These are phyloP conservation scores for Corylus avellana DNA, from an alignment of 306 rosid genomes.

Conservation along the genomic window DNA sequence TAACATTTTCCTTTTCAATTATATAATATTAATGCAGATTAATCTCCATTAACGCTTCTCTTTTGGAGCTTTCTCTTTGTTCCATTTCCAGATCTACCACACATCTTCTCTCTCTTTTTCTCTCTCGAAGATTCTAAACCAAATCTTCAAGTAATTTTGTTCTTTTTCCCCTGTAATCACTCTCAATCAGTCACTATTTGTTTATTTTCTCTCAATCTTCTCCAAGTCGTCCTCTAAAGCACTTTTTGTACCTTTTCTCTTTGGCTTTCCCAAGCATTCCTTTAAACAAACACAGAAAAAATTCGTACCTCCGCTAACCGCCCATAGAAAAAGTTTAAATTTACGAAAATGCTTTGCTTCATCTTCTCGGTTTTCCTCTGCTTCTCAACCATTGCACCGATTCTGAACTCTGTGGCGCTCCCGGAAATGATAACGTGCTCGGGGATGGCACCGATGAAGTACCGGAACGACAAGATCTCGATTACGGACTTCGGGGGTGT, in stretches of 20 bases:
- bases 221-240: not conserved
- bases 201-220: not conserved
- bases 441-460: conserved; percentile 51
- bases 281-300: not conserved
- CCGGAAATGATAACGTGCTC: conserved; percentile 60
- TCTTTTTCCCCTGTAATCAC: not conserved
- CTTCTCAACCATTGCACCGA: conserved; percentile 17
- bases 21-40: not conserved
- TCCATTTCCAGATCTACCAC: conserved; percentile 1
- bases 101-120: not conserved
- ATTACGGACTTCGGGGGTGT: conserved; percentile 69
- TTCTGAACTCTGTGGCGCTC: conserved; percentile 1
- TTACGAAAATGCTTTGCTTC: conserved; percentile 36
- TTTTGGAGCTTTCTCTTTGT: conserved; percentile 20
- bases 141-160: not conserved
- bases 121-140: not conserved
- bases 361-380: conserved; percentile 22
- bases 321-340: not conserved
- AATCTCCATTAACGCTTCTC: not conserved
- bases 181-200: not conserved
- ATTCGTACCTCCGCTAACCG: not conserved
- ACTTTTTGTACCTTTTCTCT: not conserved
- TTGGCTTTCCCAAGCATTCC: not conserved
- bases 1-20: not conserved
- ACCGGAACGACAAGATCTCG: conserved; percentile 66